Base-by-base conservation (phyloP, 139 green algal genomes). In the Tetradesmus lagerheimii region DNA sequence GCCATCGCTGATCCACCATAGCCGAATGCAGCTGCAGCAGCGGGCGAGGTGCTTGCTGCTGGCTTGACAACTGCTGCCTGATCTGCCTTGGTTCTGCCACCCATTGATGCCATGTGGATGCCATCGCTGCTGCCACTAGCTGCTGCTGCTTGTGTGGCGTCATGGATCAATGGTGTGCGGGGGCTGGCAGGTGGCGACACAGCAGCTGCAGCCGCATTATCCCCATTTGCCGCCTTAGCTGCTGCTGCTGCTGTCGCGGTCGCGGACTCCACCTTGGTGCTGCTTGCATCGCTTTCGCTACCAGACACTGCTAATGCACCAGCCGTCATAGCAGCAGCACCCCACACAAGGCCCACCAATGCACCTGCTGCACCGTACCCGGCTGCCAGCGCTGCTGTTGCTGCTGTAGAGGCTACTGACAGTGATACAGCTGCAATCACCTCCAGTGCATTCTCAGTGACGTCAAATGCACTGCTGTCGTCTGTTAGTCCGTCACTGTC, bases 291-390 rank as follows among this genome's bases (percentile, higher is more conserved):
- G 57, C 57, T 71, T 9, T 71, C 57, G 57, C 57, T 71, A 8
- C 57, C 57, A 71, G 57, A 71, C 57, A 71, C 57, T 16, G 47
- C 80, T 5, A 67, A 6, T 23, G 79, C 79, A 39, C 20, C 79
- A 39, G 41, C 79, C 14, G 50, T 25, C 80, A 86, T 29, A 2
- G 80, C 27, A 25, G 80, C 45, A 41, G 45, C 45, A 15, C 45
- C 80, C 80, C 80, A 86, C n/a, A 86, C 29, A 8, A 89, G 39
- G 20, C 83, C 57, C 1, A 64, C 57, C 39, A 80, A 9, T 8
- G 85, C 29, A 29, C 85, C 66, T 71, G 39, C 85, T 83, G 67
- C 85, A 18, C 67, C 39, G 20, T 79, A 89, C 11, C 85, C 67
- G 20, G 85, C 85, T 45, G 85, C 67, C 67, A 89, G 38, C 25